Evolutionary conservation across 108 stramenopile genomes (phyloP), one percentile per base, ranked within the genome.

Genomic region (Fistulifera pelliculosa): DNA sequence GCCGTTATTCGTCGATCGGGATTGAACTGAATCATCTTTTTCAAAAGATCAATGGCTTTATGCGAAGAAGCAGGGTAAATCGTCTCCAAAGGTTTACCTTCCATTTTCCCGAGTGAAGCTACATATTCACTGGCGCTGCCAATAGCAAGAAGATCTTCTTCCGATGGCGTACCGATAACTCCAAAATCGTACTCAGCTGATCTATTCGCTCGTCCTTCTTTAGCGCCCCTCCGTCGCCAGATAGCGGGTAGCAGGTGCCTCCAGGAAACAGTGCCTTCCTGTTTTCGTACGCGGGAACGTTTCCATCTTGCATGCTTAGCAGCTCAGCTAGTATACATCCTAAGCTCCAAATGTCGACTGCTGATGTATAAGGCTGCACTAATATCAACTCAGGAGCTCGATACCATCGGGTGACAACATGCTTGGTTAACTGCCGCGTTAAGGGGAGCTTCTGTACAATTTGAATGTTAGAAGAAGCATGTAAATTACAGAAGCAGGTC

Each of bases 401-500:
- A 70, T 99, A 99, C 99, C 99, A 99, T 13, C 99, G 71, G 22
- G 97, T 97, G 13, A 98, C 99, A 27, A 99, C 99, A 69, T 99
- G 96, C 66, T 95, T 94, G 22, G 98, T 98, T 40, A 98, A 74
- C 52, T 96, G 89, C 25, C 94, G 77, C 11, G 85, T 87, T 24
- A 95, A 72, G 1, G 76, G 41, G 50, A 10, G 44, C 45, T 35
- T 41, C 42, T 22, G 19, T 24, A 19, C 10, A 3, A 10, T 7
- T 51, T 11, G 6, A 27, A 51, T 6, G 50, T 25, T 26, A 18
- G 50, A 35, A 23, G 21, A 3, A 51, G 16, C 11, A 17, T 48
- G 47, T 8, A 2, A 51, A 10, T 26, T 5, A 26, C 50, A 51
- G 11, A 11, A n/a, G 19, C 25, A 51, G n/a, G 24, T 8, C 15